Conservation (phyloP, 2,329 filamentous ascomycete genomes). For the Incumbomyces lentus region DNA sequence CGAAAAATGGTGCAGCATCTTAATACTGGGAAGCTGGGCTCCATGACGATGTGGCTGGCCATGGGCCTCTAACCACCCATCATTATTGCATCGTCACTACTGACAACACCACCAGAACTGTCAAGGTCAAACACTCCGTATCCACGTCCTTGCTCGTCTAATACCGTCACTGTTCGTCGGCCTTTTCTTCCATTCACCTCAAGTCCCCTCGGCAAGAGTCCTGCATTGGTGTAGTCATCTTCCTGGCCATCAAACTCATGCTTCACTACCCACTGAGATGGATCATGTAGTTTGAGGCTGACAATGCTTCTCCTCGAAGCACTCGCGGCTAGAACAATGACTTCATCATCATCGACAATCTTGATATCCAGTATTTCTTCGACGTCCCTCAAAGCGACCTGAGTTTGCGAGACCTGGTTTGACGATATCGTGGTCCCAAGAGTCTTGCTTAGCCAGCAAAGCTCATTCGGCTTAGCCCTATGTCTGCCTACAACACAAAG, state of each 20-base stretch:
- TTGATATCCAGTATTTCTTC: conserved; percentile 7
- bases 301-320: conserved; percentile 20
- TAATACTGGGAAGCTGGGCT: too few species aligned
- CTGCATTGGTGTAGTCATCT: conserved; percentile 32
- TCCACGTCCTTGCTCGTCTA: conserved; percentile 43
- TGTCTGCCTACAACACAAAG: neutral
- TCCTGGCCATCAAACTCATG: conserved; percentile 35
- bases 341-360: conserved; percentile 7
- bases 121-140: conserved; percentile 50
- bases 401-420: neutral
- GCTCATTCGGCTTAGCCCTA: neutral
- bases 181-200: conserved; percentile 47
- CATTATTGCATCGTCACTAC: conserved; percentile 19
- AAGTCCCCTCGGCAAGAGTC: conserved; percentile 34
- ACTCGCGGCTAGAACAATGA: conserved; percentile 20
- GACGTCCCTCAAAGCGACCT: neutral
- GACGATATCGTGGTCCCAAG: neutral
- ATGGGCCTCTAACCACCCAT: neutral
- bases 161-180: conserved; percentile 43
- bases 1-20: too few species aligned
- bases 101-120: conserved; percentile 28
- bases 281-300: neutral
- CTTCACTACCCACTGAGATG: neutral
- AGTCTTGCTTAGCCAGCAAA: conserved; percentile 1
- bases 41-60: too few species aligned